Evolutionary conservation across 768 basidiomycete species (phyloP).

Genomic region (Psilocybe subaeruginosa): DNA sequence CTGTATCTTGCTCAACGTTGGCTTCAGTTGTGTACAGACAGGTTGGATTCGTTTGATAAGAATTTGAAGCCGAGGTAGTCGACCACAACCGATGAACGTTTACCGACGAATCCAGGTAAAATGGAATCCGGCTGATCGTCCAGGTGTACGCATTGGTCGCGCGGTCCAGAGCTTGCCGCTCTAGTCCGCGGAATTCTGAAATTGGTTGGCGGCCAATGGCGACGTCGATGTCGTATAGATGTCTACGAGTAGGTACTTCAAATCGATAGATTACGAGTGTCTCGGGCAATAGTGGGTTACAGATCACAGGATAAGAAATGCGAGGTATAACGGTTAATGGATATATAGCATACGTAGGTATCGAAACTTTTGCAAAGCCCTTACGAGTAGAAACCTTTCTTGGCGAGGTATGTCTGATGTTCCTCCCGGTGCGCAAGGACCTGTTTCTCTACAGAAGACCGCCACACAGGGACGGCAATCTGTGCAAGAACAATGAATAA

Average conservation of each 20-base stretch:
- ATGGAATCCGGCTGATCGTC: background rate
- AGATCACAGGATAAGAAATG: background rate
- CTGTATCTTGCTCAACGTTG: background rate
- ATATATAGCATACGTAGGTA: constrained; percentile 8
- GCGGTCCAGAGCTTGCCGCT: background rate
- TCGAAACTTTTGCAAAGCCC: background rate
- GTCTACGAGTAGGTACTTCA: background rate
- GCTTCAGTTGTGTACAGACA: background rate
- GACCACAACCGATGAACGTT: background rate
- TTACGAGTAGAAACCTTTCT: constrained; percentile 46
- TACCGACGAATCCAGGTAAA: background rate
- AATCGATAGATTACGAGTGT: background rate
- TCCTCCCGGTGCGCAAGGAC: constrained; percentile 48
- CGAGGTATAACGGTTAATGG: constrained; percentile 4
- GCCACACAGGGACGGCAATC: constrained; percentile 58
- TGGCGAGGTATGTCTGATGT: constrained; percentile 46
- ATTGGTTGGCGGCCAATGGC: background rate
- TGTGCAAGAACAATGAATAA: constrained; percentile 23
- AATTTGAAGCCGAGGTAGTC: background rate
- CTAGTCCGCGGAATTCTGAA: background rate
- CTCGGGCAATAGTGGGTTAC: background rate
- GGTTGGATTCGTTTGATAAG: background rate
- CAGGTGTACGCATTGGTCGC: background rate
- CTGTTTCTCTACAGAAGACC: constrained; percentile 49
- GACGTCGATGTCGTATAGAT: background rate